A percentile compares a stretch with the other conserved stretches of the same genome.
Conservation (phyloP, 768 basidiomycete genomes). For the Kwoniella botswanensis region DNA sequence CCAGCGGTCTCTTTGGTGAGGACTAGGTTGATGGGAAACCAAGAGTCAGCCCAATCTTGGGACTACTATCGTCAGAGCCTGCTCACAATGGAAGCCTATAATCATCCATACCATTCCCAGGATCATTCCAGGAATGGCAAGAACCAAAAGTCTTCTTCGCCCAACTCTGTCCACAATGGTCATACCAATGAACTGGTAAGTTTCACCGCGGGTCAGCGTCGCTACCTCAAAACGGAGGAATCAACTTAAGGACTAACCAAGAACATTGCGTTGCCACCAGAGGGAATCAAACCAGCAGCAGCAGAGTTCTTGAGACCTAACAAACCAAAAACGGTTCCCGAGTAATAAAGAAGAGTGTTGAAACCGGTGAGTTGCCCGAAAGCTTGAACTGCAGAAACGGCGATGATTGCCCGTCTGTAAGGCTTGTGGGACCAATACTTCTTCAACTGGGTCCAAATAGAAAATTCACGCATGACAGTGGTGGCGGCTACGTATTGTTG, state of each 20-base stretch:
- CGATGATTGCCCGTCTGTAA: conserved; percentile 27
- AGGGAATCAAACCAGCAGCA: conserved; percentile 23
- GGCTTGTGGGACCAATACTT: conserved; percentile 17
- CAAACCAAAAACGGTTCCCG: conserved; percentile 25
- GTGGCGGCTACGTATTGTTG: conserved; percentile 13
- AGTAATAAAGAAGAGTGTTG: conserved; percentile 34
- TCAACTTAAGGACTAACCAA: too few species aligned
- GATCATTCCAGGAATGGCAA: conserved; percentile 25
- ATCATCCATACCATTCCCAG: conserved; percentile 22
- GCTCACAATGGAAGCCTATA: conserved; percentile 17
- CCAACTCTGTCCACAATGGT: conserved; percentile 32
- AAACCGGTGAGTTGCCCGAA: conserved; percentile 41
- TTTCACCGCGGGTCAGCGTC: too few species aligned
- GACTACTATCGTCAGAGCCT: too few species aligned
- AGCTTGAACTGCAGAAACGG: conserved; percentile 17
- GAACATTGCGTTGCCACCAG: conserved; percentile 28
- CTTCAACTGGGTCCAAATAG: conserved; percentile 1
- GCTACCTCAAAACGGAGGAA: too few species aligned
- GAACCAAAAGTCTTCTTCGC: conserved; percentile 26
- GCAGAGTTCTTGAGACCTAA: conserved; percentile 29
- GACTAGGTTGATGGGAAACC: too few species aligned
- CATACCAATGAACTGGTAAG: conserved; percentile 27
- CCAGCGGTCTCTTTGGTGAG: not conserved
- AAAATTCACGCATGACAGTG: conserved; percentile 11
- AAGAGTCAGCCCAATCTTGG: too few species aligned